These are phyloP conservation scores for Lactarius deliciosus DNA, from an alignment of 768 basidiomycete genomes.

Conservation along the genomic window DNA sequence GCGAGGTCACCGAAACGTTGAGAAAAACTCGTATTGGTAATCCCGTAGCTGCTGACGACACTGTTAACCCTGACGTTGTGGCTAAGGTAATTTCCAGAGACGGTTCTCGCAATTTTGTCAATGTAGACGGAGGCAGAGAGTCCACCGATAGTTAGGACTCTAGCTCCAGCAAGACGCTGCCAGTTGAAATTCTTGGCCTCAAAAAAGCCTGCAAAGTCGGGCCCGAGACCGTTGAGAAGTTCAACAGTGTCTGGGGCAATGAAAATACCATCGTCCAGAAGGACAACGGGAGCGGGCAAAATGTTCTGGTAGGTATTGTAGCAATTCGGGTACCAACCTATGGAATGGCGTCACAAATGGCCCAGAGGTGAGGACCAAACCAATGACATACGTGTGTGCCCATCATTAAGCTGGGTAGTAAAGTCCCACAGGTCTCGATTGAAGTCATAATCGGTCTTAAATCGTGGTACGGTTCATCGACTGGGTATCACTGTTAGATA, in stretches of 20 bases:
- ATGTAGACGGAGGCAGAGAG: constrained; percentile 53
- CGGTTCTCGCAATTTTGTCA: constrained; percentile 53
- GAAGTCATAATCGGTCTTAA: constrained; percentile 62
- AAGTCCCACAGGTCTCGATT: constrained; percentile 58
- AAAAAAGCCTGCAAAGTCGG: constrained; percentile 47
- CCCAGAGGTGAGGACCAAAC: background rate
- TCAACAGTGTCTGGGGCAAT: constrained; percentile 56
- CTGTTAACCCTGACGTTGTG: constrained; percentile 63
- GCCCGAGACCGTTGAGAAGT: constrained; percentile 47
- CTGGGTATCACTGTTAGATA: background rate
- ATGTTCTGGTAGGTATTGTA: constrained; percentile 48
- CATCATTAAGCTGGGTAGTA: constrained; percentile 59
- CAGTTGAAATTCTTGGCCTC: constrained; percentile 50
- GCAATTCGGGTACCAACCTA: constrained; percentile 56
- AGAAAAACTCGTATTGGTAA: constrained; percentile 44
- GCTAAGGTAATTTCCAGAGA: constrained; percentile 62
- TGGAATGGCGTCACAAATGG: background rate
- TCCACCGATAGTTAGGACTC: constrained; percentile 54
- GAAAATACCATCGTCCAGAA: constrained; percentile 39
- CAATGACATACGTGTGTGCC: constrained; percentile 54
- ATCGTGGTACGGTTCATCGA: background rate
- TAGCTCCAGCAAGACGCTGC: constrained; percentile 59
- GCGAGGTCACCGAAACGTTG: constrained; percentile 59
- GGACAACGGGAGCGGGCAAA: constrained; percentile 51
- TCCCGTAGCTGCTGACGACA: constrained; percentile 57